These are phyloP conservation scores for Rhypophila decipiens DNA, from an alignment of 495 filamentous ascomycete genomes.

Conservation along the genomic window DNA sequence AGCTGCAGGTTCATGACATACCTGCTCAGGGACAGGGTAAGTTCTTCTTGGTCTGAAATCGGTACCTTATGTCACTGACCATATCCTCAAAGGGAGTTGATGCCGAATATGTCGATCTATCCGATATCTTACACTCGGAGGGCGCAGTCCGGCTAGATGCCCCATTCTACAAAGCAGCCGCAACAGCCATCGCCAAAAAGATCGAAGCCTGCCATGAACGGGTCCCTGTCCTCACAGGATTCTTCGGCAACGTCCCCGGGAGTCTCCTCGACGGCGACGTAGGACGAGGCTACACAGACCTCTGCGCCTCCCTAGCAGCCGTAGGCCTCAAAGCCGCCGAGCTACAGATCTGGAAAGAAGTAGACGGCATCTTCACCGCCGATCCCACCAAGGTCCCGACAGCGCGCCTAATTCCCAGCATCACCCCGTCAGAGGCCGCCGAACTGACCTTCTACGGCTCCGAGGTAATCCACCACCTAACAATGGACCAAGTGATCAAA, in stretches of 20 bases:
- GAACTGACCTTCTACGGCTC: conserved; percentile 91
- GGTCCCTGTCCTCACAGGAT: conserved; percentile 76
- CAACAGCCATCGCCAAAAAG: conserved; percentile 56
- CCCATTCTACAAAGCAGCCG: conserved; percentile 72
- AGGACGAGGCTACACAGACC: conserved; percentile 83
- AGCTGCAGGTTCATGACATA: conserved; percentile 83
- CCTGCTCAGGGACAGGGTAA: conserved; percentile 58
- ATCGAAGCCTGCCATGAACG: conserved; percentile 61
- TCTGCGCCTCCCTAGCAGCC: conserved; percentile 77
- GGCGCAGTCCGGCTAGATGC: conserved; percentile 59
- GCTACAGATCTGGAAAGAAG: conserved; percentile 90
- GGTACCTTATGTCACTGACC: not conserved
- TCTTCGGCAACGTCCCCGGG: conserved; percentile 81
- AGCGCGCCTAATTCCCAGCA: conserved; percentile 64
- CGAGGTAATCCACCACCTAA: conserved; percentile 95
- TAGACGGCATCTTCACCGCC: conserved; percentile 85
- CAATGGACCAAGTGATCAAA: conserved; percentile 96
- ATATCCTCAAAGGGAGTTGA: conserved; percentile 64
- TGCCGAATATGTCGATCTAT: conserved; percentile 81
- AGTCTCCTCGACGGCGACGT: conserved; percentile 69
- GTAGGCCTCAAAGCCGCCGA: conserved; percentile 73
- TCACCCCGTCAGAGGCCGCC: conserved; percentile 82
- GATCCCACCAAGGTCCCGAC: conserved; percentile 86
- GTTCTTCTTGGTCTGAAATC: not conserved
- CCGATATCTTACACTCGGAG: conserved; percentile 63